These are phyloP conservation scores for Amesomyces nigricolor DNA, from an alignment of 2,329 filamentous ascomycete species.

Conservation along the genomic window DNA sequence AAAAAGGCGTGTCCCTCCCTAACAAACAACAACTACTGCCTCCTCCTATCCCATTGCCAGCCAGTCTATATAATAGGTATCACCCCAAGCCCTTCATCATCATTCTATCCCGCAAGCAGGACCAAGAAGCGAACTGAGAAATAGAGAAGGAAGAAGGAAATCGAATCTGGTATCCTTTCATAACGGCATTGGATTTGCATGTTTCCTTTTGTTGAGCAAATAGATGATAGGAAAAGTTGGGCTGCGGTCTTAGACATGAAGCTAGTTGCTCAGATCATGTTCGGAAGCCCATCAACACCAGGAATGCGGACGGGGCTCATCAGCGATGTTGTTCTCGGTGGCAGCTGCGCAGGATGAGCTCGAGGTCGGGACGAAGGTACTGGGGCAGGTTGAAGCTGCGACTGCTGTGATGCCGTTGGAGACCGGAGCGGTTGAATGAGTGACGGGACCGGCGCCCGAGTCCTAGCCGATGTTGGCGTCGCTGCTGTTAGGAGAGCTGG, in stretches of 20 bases:
- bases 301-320: constrained; percentile 19
- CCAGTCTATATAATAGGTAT: neutral
- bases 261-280: constrained; percentile 48
- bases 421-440: constrained; percentile 29
- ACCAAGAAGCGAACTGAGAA: constrained; percentile 6
- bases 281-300: constrained; percentile 37
- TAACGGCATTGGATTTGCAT: constrained; percentile 12
- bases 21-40: too few species aligned
- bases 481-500: constrained; percentile 34
- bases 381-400: constrained; percentile 22
- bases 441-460: constrained; percentile 23
- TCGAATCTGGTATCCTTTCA: constrained; percentile 7
- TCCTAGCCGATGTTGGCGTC: constrained; percentile 35
- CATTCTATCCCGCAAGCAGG: neutral
- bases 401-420: constrained; percentile 22
- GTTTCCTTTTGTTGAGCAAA: too few species aligned
- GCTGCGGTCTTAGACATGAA: too few species aligned
- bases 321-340: constrained; percentile 30
- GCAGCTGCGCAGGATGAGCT: constrained; percentile 23
- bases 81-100: neutral
- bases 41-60: too few species aligned
- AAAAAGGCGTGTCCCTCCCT: too few species aligned
- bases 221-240: too few species aligned
- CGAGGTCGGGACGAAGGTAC: constrained; percentile 20
- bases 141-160: constrained; percentile 1